phyloP scores from a whole-genome alignment of 495 filamentous ascomycete genomes.

The Xylaria acuta region DNA sequence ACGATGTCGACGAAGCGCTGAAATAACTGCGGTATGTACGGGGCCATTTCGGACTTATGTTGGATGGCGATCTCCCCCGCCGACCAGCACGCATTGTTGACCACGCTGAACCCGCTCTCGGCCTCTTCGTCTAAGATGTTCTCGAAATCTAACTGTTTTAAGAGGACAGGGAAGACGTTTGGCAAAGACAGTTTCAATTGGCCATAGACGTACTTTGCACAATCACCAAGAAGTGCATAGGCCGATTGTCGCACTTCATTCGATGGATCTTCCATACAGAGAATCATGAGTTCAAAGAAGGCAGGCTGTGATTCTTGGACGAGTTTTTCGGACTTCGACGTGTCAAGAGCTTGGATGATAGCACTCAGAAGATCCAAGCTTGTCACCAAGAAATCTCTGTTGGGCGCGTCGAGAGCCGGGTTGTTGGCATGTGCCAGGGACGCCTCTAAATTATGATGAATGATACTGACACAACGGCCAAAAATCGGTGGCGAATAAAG shows the following conservation, averaged over 20 bases:
- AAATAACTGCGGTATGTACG: conserved; percentile 79
- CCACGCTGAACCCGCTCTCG: conserved; percentile 80
- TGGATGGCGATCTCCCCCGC: conserved; percentile 91
- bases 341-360: conserved; percentile 89
- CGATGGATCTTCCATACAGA: conserved; percentile 91
- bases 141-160: conserved; percentile 85
- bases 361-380: conserved; percentile 93
- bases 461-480: conserved; percentile 83
- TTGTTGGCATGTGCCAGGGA: conserved; percentile 68
- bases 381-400: conserved; percentile 97
- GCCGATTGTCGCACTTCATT: conserved; percentile 96
- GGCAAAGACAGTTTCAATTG: conserved; percentile 79
- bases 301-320: conserved; percentile 74
- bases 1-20: conserved; percentile 78
- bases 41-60: conserved; percentile 71
- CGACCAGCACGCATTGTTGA: conserved; percentile 99
- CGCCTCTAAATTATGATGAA: conserved; percentile 86
- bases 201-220: conserved; percentile 91
- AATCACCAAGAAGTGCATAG: conserved; percentile 94
- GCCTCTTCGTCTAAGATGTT: conserved; percentile 74
- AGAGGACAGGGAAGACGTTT: conserved; percentile 75
- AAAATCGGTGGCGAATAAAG: conserved; percentile 87
- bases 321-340: conserved; percentile 73
- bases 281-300: conserved; percentile 87
- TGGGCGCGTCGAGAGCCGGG: conserved; percentile 75